Evolutionary conservation across 2,329 filamentous ascomycete species (phyloP).

Genomic region (Aspergillus jensenii): DNA sequence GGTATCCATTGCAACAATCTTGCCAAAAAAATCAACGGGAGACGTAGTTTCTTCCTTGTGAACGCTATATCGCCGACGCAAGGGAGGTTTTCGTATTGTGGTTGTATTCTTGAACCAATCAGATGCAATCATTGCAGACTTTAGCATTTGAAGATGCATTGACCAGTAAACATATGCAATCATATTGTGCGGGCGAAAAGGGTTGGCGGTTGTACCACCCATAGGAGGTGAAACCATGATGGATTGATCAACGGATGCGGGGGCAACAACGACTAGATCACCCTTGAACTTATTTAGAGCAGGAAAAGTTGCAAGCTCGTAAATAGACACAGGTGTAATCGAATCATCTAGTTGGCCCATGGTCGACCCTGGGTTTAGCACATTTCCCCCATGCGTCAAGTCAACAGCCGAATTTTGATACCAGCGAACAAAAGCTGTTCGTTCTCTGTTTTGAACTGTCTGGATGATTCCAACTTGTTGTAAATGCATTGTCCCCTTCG

Average conservation of each 20-base stretch:
- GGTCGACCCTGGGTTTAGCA: constrained; percentile 43
- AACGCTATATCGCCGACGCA: constrained; percentile 19
- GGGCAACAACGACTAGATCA: constrained; percentile 54
- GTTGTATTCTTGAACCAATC: constrained; percentile 24
- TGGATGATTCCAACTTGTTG: constrained; percentile 58
- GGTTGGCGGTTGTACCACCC: background rate
- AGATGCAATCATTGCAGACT: constrained; percentile 13
- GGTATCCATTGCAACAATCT: constrained; percentile 54
- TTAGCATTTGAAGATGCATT: constrained; percentile 20
- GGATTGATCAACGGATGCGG: constrained; percentile 25
- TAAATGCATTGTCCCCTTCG: constrained; percentile 28
- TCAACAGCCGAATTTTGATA: constrained; percentile 43
- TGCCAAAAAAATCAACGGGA: constrained; percentile 53
- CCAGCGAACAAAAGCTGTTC: constrained; percentile 59
- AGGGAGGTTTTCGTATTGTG: constrained; percentile 14
- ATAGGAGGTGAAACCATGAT: constrained; percentile 1
- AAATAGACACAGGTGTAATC: constrained; percentile 56
- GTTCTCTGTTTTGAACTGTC: constrained; percentile 54
- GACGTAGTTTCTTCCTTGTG: constrained; percentile 14
- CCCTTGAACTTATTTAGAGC: constrained; percentile 50
- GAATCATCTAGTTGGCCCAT: constrained; percentile 44
- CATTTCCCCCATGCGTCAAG: constrained; percentile 29
- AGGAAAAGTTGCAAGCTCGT: constrained; percentile 56
- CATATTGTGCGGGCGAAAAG: background rate
- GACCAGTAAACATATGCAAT: constrained; percentile 11